Conservation (phyloP, 2,329 filamentous ascomycete genomes). For the Parafenestella ontariensis region DNA sequence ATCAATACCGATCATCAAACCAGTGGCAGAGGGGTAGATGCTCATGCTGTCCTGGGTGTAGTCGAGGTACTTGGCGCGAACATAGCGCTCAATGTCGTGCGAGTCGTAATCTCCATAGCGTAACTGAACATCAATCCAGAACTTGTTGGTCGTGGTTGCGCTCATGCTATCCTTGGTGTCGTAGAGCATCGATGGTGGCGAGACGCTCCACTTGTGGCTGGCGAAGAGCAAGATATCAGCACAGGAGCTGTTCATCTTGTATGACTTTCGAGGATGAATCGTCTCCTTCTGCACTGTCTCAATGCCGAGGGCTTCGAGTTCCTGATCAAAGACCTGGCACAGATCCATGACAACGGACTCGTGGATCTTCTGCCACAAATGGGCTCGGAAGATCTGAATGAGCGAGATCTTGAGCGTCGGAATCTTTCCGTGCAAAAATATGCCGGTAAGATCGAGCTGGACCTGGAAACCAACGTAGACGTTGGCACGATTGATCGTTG, state of each 20-base stretch:
- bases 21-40: constrained; percentile 96
- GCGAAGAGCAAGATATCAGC: constrained; percentile 97
- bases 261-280: constrained; percentile 97
- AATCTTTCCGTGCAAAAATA: constrained; percentile 99
- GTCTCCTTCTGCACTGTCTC: constrained; percentile 99
- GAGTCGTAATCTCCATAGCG: constrained; percentile 98
- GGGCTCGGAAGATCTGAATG: constrained; percentile 98
- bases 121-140: constrained; percentile 97
- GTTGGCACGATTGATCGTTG: constrained; percentile 90
- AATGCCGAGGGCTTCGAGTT: constrained; percentile 92
- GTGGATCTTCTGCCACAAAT: constrained; percentile 99
- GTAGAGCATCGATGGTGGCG: constrained; percentile 87
- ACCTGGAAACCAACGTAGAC: constrained; percentile 99
- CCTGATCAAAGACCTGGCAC: constrained; percentile 97
- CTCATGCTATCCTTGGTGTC: constrained; percentile 97
- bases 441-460: constrained; percentile 95
- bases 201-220: constrained; percentile 99
- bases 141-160: constrained; percentile 95
- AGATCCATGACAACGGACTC: constrained; percentile 99
- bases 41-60: constrained; percentile 99
- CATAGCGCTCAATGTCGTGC: constrained; percentile 97
- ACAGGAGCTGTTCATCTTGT: constrained; percentile 99
- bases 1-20: constrained; percentile 97
- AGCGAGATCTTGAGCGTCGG: constrained; percentile 97
- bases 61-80: constrained; percentile 96